phyloP scores from a whole-genome alignment of 352 stramenopile genomes.

The Phytophthora tentaculata region DNA sequence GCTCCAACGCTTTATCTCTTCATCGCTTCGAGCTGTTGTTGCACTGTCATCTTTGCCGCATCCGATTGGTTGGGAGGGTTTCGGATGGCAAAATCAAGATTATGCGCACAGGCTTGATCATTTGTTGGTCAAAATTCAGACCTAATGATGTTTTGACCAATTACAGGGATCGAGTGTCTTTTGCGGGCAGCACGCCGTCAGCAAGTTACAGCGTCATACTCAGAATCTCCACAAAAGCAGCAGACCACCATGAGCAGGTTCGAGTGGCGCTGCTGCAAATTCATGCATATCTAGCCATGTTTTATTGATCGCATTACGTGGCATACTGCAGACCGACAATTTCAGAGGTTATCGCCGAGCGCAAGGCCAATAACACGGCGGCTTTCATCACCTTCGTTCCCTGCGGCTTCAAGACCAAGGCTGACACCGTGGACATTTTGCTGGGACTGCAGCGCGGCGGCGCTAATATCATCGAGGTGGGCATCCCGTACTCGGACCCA shows the following conservation, averaged over 20 bases:
- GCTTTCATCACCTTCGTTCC: conserved; percentile 98
- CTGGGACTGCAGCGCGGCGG: conserved; percentile 96
- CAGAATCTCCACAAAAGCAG: conserved; percentile 29
- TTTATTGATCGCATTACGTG: conserved; percentile 7
- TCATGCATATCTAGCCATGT: not conserved
- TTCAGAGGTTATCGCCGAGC: conserved; percentile 61
- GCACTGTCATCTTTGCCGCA: not conserved
- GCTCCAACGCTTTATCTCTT: conserved; percentile 3
- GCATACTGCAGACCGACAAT: conserved; percentile 60
- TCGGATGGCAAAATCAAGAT: conserved; percentile 31
- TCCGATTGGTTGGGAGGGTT: conserved; percentile 21
- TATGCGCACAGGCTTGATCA: conserved; percentile 23
- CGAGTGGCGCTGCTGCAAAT: not conserved
- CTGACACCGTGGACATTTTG: conserved; percentile 96
- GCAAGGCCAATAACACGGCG: conserved; percentile 78
- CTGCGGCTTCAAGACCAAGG: conserved; percentile 94
- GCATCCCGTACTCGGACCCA: conserved; percentile 98
- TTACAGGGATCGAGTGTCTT: conserved; percentile 1
- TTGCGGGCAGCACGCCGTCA: conserved; percentile 9
- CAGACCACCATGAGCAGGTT: conserved; percentile 40
- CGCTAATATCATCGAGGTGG: conserved; percentile 96
- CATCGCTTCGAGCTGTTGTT: not conserved
- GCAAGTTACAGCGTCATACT: conserved; percentile 16
- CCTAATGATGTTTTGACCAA: conserved; percentile 21
- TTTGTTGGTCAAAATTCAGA: conserved; percentile 27